phyloP scores from a whole-genome alignment of 2,329 filamentous ascomycete genomes.

The Lecanosticta acicola region DNA sequence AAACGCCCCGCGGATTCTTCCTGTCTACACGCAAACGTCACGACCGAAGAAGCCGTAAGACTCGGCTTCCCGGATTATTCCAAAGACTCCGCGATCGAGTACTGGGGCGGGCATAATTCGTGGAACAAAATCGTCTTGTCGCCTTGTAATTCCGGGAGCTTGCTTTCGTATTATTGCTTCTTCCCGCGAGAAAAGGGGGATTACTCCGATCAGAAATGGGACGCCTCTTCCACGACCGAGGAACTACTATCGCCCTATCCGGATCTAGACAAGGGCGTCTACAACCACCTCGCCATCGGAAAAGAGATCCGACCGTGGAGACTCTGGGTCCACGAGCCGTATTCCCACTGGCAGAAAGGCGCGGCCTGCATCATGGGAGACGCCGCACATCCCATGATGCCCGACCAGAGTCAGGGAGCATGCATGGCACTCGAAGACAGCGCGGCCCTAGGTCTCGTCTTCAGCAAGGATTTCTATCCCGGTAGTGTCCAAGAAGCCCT shows the following conservation, averaged over 20 bases:
- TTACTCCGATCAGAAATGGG: conserved; percentile 58
- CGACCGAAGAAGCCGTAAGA: conserved; percentile 54
- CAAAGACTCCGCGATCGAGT: conserved; percentile 56
- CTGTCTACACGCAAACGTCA: conserved; percentile 61
- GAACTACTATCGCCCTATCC: conserved; percentile 56
- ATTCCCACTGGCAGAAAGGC: conserved; percentile 51
- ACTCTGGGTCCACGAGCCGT: conserved; percentile 60
- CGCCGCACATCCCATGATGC: conserved; percentile 60
- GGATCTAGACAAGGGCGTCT: conserved; percentile 54
- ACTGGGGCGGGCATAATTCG: conserved; percentile 64
- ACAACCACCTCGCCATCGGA: conserved; percentile 53
- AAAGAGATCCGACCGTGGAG: conserved; percentile 61
- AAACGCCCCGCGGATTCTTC: conserved; percentile 55
- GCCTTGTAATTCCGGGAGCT: conserved; percentile 59
- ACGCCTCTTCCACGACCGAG: conserved; percentile 47
- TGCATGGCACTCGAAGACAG: conserved; percentile 66
- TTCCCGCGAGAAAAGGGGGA: conserved; percentile 57
- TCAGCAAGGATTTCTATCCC: conserved; percentile 44
- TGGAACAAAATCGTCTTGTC: conserved; percentile 64
- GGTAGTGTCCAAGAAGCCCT: conserved; percentile 33
- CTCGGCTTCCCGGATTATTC: conserved; percentile 61
- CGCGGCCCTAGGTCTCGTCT: conserved; percentile 57
- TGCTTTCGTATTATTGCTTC: conserved; percentile 67
- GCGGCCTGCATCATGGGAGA: conserved; percentile 58
- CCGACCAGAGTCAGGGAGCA: conserved; percentile 63